phyloP scores from a whole-genome alignment of 495 filamentous ascomycete species.

The Neurospora africana region DNA sequence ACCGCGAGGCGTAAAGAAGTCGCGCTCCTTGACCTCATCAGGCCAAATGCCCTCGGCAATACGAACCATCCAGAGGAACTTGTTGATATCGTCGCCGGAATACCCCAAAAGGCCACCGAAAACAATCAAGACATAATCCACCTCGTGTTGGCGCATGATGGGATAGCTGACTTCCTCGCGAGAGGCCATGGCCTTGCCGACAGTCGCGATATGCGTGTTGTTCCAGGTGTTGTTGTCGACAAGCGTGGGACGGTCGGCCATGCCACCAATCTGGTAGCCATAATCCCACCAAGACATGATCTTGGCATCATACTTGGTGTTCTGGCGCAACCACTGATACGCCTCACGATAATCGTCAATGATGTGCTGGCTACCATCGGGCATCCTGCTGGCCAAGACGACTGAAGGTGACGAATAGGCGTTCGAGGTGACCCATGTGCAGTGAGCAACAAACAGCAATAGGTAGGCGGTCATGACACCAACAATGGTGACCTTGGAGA shows the following conservation, averaged over 20 bases:
- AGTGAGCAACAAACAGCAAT: constrained; percentile 89
- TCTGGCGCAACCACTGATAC: constrained; percentile 99
- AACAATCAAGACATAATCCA: constrained; percentile 95
- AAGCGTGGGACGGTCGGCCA: constrained; percentile 94
- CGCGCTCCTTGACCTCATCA: constrained; percentile 92
- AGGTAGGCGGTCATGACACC: constrained; percentile 66
- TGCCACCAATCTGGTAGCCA: constrained; percentile 98
- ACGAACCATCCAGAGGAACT: constrained; percentile 99
- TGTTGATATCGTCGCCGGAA: constrained; percentile 99
- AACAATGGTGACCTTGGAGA: constrained; percentile 71
- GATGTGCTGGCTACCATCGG: constrained; percentile 94
- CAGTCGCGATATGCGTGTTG: constrained; percentile 98
- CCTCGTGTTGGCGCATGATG: constrained; percentile 95
- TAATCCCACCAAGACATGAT: constrained; percentile 99
- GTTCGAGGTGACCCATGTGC: constrained; percentile 98
- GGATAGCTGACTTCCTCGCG: constrained; percentile 97
- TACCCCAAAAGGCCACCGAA: constrained; percentile 96
- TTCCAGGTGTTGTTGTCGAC: constrained; percentile 99
- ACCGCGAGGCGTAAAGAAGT: constrained; percentile 89
- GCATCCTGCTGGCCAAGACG: constrained; percentile 81
- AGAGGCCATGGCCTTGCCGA: constrained; percentile 98
- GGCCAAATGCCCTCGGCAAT: constrained; percentile 99
- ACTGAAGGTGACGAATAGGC: constrained; percentile 98
- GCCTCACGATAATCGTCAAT: constrained; percentile 99
- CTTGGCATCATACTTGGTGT: constrained; percentile 88